A percentile compares a stretch with the other conserved stretches of the same genome.
Conservation (phyloP, 352 stramenopile species). For the Pythium guiyangense region DNA sequence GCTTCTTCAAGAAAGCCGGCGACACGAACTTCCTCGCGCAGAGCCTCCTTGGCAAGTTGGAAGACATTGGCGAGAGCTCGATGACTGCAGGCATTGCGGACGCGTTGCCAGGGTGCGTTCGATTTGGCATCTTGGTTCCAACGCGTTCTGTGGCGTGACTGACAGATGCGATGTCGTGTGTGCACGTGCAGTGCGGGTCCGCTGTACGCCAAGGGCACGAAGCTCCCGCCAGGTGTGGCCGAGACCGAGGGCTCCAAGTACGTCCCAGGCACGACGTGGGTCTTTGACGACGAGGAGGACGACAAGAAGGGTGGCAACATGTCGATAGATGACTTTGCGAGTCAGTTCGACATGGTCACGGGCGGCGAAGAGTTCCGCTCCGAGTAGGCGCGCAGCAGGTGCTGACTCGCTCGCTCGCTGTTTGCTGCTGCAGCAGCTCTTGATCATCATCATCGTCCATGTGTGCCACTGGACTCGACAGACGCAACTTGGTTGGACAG, state of each 20-base stretch:
- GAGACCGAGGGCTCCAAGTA: slow-evolving; percentile 75
- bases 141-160: not conserved
- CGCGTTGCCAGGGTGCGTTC: slow-evolving; percentile 68
- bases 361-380: slow-evolving; percentile 83
- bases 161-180: not conserved
- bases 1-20: slow-evolving; percentile 87
- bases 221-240: slow-evolving; percentile 48
- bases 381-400: slow-evolving; percentile 35
- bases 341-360: slow-evolving; percentile 85
- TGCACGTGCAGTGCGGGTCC: slow-evolving; percentile 61
- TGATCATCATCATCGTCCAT: not conserved
- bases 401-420: not conserved
- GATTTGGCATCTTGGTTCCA: not conserved
- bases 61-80: slow-evolving; percentile 87
- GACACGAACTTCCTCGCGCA: slow-evolving; percentile 60
- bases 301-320: slow-evolving; percentile 42
- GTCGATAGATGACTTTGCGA: slow-evolving; percentile 86
- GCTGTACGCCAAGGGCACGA: slow-evolving; percentile 79
- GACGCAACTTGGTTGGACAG: no score
- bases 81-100: slow-evolving; percentile 83
- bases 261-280: slow-evolving; percentile 86
- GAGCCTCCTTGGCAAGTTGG: slow-evolving; percentile 68
- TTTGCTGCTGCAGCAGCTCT: no score
- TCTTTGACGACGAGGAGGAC: slow-evolving; percentile 86
- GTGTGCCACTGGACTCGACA: no score